phyloP scores from a whole-genome alignment of 2,329 filamentous ascomycete genomes.

The Teratosphaeria zuluensis region DNA sequence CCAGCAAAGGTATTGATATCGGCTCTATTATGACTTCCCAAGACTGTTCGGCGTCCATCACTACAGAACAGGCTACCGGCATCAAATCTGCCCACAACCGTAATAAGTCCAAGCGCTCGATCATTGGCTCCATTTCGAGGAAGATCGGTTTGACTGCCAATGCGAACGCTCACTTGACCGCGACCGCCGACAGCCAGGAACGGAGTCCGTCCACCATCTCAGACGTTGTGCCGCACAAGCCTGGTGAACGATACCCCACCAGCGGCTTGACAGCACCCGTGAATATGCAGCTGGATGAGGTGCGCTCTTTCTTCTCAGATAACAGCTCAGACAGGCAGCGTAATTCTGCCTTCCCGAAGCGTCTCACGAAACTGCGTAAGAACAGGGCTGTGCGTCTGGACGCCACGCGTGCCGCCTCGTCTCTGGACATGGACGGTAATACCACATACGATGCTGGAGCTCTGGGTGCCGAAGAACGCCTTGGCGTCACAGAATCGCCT shows the following conservation, averaged over 20 bases:
- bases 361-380: conserved; percentile 21
- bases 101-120: conserved; percentile 25
- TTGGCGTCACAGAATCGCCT: conserved; percentile 12
- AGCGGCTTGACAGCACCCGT: conserved; percentile 36
- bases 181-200: neutral
- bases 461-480: conserved; percentile 11
- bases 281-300: conserved; percentile 31
- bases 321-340: conserved; percentile 26
- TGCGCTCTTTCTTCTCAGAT: conserved; percentile 35
- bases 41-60: conserved; percentile 19
- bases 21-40: conserved; percentile 20
- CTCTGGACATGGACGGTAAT: conserved; percentile 13
- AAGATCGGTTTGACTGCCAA: conserved; percentile 21
- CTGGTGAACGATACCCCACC: conserved; percentile 41
- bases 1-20: conserved; percentile 21
- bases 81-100: conserved; percentile 14
- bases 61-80: conserved; percentile 24
- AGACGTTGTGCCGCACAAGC: conserved; percentile 21
- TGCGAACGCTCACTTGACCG: conserved; percentile 3
- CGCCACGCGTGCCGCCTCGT: conserved; percentile 9
- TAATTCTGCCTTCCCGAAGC: conserved; percentile 26
- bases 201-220: conserved; percentile 2
- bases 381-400: conserved; percentile 7
- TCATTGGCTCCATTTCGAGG: conserved; percentile 26
- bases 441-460: conserved; percentile 22